These are phyloP conservation scores for Ceratobasidium sp. DNA, from an alignment of 1,284 basidiomycete genomes.

Conservation along the genomic window DNA sequence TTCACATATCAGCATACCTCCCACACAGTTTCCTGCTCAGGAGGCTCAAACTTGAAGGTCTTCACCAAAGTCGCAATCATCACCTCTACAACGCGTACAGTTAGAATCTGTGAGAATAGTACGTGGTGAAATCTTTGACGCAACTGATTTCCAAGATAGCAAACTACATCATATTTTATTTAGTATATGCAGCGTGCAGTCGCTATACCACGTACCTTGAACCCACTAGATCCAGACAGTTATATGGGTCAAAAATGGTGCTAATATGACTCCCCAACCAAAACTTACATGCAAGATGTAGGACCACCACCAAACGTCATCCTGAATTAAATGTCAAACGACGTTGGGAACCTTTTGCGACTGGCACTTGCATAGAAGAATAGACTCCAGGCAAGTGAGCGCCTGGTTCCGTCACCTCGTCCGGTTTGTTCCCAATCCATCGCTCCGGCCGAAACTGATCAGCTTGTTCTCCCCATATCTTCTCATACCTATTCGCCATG, in stretches of 20 bases:
- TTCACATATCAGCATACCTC: background rate
- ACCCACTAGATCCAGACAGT: slow-evolving; percentile 7
- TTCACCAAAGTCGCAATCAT: slow-evolving; percentile 10
- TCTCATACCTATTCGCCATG: slow-evolving; percentile 53
- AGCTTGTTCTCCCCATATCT: slow-evolving; percentile 33
- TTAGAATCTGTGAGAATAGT: background rate
- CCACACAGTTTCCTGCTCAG: background rate
- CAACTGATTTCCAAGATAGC: slow-evolving; percentile 27
- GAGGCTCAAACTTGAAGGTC: slow-evolving; percentile 18
- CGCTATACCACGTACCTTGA: slow-evolving; percentile 38
- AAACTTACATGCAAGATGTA: slow-evolving; percentile 30
- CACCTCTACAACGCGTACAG: background rate
- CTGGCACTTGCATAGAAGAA: slow-evolving; percentile 26
- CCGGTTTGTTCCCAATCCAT: slow-evolving; percentile 26
- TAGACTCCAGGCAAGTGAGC: slow-evolving; percentile 29
- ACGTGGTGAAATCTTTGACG: background rate
- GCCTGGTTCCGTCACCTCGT: slow-evolving; percentile 34
- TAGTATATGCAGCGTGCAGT: too few species aligned
- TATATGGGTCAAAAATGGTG: background rate
- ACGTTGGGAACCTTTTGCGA: background rate
- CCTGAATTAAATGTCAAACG: background rate
- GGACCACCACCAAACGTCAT: slow-evolving; percentile 35
- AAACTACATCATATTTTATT: slow-evolving; percentile 18
- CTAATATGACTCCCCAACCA: background rate
- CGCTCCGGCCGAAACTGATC: slow-evolving; percentile 35